phyloP scores from a whole-genome alignment of 257 asterid species.

The Sherardia arvensis region DNA sequence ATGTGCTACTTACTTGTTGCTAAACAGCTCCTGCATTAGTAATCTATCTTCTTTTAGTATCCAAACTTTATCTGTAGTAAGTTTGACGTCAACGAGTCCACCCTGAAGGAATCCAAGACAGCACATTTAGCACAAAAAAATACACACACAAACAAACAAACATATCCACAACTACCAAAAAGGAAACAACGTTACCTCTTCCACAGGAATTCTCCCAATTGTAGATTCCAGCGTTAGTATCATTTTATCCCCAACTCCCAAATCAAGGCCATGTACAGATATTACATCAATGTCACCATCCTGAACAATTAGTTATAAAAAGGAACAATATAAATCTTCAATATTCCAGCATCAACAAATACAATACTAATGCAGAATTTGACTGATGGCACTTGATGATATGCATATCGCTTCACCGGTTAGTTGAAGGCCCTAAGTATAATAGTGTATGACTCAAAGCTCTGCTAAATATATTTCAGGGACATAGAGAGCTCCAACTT shows the following conservation, averaged over 20 bases:
- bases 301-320: conserved; percentile 26
- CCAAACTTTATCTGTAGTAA: conserved; percentile 60
- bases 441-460: background rate
- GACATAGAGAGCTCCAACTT: background rate
- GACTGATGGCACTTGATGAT: background rate
- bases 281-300: conserved; percentile 41
- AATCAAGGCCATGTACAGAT: conserved; percentile 40
- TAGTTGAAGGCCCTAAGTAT: background rate
- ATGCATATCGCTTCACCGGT: background rate
- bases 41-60: conserved; percentile 71
- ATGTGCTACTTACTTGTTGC: conserved; percentile 42
- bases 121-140: background rate
- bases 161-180: background rate
- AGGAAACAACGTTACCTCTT: conserved; percentile 40
- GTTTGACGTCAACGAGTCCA: conserved; percentile 62
- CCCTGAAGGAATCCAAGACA: conserved; percentile 38
- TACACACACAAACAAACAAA: background rate
- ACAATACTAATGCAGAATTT: background rate
- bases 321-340: conserved; percentile 15
- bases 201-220: conserved; percentile 35
- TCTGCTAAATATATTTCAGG: background rate
- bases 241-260: conserved; percentile 47
- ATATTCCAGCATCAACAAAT: background rate
- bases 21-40: conserved; percentile 46
- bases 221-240: conserved; percentile 47